Percentiles rank a stretch among this genome's conserved stretches.
phyloP scores from a whole-genome alignment of 257 asterid genomes.

The Solanum neorickii region DNA sequence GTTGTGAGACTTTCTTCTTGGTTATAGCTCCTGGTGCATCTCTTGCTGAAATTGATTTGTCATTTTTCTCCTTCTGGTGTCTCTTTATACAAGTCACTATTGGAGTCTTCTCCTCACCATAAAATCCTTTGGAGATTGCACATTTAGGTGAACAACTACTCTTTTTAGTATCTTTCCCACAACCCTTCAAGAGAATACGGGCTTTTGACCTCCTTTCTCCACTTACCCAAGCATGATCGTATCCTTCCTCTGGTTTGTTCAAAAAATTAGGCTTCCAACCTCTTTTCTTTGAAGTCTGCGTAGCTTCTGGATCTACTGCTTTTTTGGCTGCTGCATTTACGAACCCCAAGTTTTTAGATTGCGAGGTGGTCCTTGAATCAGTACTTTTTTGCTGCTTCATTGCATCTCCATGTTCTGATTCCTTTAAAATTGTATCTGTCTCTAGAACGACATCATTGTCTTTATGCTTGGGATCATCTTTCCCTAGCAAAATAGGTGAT shows the following conservation, averaged over 20 bases:
- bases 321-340: neutral
- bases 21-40: neutral
- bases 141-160: neutral
- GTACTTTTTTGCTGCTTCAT: neutral
- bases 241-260: constrained; percentile 7
- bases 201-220: neutral
- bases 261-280: constrained; percentile 4
- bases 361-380: neutral
- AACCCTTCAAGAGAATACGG: neutral
- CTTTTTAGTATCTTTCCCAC: neutral
- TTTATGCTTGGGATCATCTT: neutral
- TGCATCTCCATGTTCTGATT: neutral
- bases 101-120: neutral
- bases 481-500: neutral
- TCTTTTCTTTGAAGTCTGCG: neutral
- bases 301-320: neutral
- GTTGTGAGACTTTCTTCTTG: neutral
- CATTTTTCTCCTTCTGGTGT: neutral
- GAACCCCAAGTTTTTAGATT: neutral
- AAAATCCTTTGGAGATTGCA: neutral
- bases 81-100: neutral
- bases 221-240: neutral
- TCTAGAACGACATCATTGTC: neutral
- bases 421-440: neutral
- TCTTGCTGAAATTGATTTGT: neutral